A percentile compares a stretch with the other conserved stretches of the same genome.
These are phyloP conservation scores for Fusarium ambrosium DNA, from an alignment of 2,329 filamentous ascomycete species.

Conservation along the genomic window DNA sequence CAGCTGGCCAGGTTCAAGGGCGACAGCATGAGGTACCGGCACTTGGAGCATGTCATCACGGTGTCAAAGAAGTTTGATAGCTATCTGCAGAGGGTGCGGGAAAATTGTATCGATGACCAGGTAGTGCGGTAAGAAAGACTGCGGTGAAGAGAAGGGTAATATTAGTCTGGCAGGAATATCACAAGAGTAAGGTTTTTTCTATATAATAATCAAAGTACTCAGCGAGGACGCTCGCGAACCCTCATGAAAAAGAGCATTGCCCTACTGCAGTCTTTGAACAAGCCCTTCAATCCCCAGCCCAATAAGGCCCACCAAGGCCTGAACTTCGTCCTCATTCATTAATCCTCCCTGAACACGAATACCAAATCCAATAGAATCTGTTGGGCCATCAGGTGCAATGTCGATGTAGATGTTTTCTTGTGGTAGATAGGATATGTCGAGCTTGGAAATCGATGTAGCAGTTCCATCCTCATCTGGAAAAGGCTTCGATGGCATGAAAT, in stretches of 20 bases:
- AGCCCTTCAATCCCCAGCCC: not conserved
- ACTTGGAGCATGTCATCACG: no score
- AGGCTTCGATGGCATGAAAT: constrained; percentile 1
- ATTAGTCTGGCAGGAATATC: no score
- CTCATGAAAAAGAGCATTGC: not conserved
- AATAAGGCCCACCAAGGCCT: not conserved
- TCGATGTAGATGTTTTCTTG: constrained; percentile 4
- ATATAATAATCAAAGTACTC: not conserved
- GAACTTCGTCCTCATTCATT: not conserved
- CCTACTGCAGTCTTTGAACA: not conserved
- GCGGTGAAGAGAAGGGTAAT: no score
- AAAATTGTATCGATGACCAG: no score
- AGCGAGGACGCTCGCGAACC: not conserved
- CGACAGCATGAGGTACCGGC: no score
- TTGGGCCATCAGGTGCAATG: not conserved
- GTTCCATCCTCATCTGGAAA: not conserved
- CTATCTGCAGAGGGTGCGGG: no score
- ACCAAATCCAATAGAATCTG: not conserved
- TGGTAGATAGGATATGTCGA: constrained; percentile 1
- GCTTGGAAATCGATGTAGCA: not conserved
- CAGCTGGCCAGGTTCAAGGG: no score
- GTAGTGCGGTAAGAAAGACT: no score
- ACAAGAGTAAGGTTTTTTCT: no score
- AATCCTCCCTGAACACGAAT: not conserved
- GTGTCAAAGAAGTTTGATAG: no score